Evolutionary conservation across 352 stramenopile genomes (phyloP).

Genomic region (Phytophthora chlamydospora): DNA sequence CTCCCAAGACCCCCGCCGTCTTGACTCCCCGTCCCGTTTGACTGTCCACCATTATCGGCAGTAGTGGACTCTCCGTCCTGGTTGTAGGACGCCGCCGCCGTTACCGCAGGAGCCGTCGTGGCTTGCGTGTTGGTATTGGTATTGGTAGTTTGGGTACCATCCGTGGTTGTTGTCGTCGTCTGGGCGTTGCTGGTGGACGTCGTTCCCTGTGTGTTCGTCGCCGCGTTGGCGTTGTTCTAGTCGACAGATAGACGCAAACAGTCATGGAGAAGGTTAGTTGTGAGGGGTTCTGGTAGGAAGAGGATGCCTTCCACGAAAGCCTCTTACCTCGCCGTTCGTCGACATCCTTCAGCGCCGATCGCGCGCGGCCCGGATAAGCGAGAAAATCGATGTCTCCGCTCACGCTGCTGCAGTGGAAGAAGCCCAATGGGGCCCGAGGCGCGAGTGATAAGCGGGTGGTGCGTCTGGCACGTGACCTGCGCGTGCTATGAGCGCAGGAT

Average conservation of each 20-base stretch:
- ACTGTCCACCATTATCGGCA: constrained; percentile 25
- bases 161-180: constrained; percentile 24
- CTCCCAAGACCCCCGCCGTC: constrained; percentile 23
- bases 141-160: constrained; percentile 21
- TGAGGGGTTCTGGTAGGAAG: not conserved
- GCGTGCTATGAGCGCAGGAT: constrained; percentile 18
- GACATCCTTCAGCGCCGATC: constrained; percentile 16
- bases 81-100: constrained; percentile 24
- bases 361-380: not conserved
- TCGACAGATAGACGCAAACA: not conserved
- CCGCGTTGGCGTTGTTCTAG: constrained; percentile 12
- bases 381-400: not conserved
- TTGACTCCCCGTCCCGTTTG: constrained; percentile 19
- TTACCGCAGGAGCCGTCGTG: constrained; percentile 21
- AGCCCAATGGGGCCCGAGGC: constrained; percentile 13
- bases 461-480: constrained; percentile 18
- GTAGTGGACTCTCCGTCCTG: constrained; percentile 17
- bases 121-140: constrained; percentile 17
- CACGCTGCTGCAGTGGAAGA: constrained; percentile 7
- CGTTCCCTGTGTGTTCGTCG: constrained; percentile 10
- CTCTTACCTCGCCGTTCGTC: constrained; percentile 24
- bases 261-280: constrained; percentile 11
- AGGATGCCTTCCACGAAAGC: not conserved
- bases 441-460: constrained; percentile 17
- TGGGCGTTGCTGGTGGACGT: constrained; percentile 28